Evolutionary conservation across 148 eudicot species (phyloP).

Genomic region (Selenicereus undatus): DNA sequence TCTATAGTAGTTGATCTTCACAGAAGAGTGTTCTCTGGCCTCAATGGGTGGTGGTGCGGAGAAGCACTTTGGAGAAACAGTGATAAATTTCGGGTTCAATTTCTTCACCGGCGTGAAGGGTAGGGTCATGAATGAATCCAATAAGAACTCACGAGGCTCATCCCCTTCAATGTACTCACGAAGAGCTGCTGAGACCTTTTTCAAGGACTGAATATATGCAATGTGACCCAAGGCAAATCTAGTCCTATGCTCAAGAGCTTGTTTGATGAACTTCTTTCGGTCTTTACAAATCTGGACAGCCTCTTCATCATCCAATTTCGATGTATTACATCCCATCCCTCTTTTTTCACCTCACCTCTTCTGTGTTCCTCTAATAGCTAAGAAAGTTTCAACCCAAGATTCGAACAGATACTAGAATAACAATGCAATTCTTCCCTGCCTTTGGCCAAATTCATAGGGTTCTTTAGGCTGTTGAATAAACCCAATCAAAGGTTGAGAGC

Average conservation of each 20-base stretch:
- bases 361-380: slow-evolving; percentile 18
- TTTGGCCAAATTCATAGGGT: slow-evolving; percentile 57
- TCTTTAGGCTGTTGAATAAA: slow-evolving; percentile 33
- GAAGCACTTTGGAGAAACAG: slow-evolving; percentile 71
- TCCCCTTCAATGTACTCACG: slow-evolving; percentile 84
- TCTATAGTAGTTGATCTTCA: slow-evolving; percentile 58
- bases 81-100: slow-evolving; percentile 48
- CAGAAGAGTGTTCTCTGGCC: slow-evolving; percentile 44
- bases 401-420: slow-evolving; percentile 24
- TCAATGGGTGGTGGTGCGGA: slow-evolving; percentile 47
- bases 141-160: slow-evolving; percentile 68
- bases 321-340: slow-evolving; percentile 93
- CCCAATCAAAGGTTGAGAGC: slow-evolving; percentile 19
- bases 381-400: slow-evolving; percentile 30
- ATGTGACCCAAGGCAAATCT: slow-evolving; percentile 73
- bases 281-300: slow-evolving; percentile 90
- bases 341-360: slow-evolving; percentile 10
- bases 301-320: slow-evolving; percentile 92
- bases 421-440: slow-evolving; percentile 22
- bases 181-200: slow-evolving; percentile 78
- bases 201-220: slow-evolving; percentile 77
- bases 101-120: slow-evolving; percentile 59
- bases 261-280: slow-evolving; percentile 76
- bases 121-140: slow-evolving; percentile 60
- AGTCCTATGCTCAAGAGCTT: slow-evolving; percentile 82